Evolutionary conservation across 2,329 filamentous ascomycete genomes (phyloP).

Genomic region (Fusarium sacchari): DNA sequence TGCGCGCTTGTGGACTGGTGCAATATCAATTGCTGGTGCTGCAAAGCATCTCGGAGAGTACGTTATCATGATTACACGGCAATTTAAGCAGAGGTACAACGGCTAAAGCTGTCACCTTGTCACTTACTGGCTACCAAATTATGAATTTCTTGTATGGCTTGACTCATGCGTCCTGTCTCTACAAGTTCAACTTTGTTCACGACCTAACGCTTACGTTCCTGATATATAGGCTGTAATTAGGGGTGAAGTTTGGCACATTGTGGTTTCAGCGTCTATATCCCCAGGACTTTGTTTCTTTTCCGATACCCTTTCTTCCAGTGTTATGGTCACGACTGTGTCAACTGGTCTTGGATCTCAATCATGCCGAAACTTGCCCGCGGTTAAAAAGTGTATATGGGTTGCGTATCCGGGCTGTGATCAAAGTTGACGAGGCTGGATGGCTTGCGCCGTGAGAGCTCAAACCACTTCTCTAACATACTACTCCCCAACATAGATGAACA

Average conservation of each 20-base stretch:
- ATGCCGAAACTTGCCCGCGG: no score
- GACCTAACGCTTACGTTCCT: not conserved
- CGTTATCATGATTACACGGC: not conserved
- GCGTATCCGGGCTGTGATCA: not conserved
- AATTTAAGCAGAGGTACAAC: not conserved
- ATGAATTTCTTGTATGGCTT: not conserved
- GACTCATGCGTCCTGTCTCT: not conserved
- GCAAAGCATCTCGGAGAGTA: not conserved
- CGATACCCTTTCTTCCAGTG: no score
- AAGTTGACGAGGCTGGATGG: not conserved
- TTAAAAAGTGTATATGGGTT: no score
- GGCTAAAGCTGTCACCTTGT: not conserved
- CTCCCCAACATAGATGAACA: not conserved
- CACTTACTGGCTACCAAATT: not conserved
- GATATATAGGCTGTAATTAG: not conserved
- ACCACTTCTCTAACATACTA: no score
- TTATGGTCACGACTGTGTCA: not conserved
- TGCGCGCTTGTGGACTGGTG: not conserved
- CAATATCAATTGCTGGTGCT: conserved; percentile 4
- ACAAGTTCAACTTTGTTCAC: not conserved
- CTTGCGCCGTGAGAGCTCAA: not conserved
- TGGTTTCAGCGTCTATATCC: not conserved
- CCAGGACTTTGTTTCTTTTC: not conserved
- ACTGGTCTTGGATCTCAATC: not conserved
- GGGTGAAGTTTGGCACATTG: not conserved